Percentiles rank a stretch among this genome's conserved stretches.
Evolutionary conservation across 129 eudicot genomes (phyloP).

Genomic region (Flaveria ramosissima): DNA sequence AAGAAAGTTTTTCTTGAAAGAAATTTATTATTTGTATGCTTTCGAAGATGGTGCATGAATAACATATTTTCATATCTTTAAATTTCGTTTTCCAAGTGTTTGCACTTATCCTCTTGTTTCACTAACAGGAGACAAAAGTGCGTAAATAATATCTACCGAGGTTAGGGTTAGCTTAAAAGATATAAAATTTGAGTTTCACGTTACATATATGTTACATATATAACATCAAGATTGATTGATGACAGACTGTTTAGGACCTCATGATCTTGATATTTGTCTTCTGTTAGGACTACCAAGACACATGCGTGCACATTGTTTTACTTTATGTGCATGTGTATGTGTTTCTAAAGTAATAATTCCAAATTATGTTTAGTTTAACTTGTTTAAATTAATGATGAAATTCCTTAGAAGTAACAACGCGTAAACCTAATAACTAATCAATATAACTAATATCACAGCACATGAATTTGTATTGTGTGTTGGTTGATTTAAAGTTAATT

Average conservation of each 20-base stretch:
- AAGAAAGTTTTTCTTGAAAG: neutral
- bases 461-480: neutral
- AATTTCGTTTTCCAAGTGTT: slow-evolving; percentile 7
- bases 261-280: slow-evolving; percentile 9
- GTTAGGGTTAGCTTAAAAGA: neutral
- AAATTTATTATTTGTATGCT: neutral
- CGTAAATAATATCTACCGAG: neutral
- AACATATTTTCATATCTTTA: neutral
- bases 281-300: slow-evolving; percentile 10
- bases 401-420: neutral
- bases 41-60: slow-evolving; percentile 4
- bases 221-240: slow-evolving; percentile 16
- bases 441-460: no score
- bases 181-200: neutral
- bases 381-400: neutral
- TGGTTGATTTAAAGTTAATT: neutral
- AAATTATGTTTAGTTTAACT: neutral
- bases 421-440: neutral
- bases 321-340: neutral
- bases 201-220: neutral
- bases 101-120: slow-evolving; percentile 22
- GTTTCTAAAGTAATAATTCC: slow-evolving; percentile 2
- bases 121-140: slow-evolving; percentile 4
- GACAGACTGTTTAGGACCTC: slow-evolving; percentile 13
- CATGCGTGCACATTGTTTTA: slow-evolving; percentile 10